Conservation (phyloP, 2,329 filamentous ascomycete species). For the Arthrobotrys musiformis region DNA sequence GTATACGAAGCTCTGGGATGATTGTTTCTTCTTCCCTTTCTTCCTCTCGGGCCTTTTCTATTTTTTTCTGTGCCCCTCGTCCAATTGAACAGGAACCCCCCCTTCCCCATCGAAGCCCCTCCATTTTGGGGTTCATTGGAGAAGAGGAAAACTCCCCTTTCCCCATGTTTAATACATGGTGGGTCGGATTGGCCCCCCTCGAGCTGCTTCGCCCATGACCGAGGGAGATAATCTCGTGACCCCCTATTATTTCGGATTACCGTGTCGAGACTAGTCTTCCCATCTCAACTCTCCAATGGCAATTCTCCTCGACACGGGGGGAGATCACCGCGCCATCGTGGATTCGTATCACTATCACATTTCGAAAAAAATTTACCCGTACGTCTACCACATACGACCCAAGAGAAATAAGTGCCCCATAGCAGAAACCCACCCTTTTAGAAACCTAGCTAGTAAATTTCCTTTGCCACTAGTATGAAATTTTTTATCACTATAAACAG, state of each 20-base stretch:
- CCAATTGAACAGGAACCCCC: neutral
- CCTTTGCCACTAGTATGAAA: constrained; percentile 15
- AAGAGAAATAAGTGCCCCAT: neutral
- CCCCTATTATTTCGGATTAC: constrained; percentile 46
- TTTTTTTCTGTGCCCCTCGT: constrained; percentile 7
- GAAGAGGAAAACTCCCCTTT: neutral
- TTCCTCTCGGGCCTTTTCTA: neutral
- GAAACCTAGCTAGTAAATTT: neutral
- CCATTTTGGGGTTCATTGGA: constrained; percentile 8
- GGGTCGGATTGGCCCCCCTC: constrained; percentile 2
- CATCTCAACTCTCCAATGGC: constrained; percentile 6
- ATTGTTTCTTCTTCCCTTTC: neutral
- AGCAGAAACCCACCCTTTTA: neutral
- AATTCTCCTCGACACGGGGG: constrained; percentile 26
- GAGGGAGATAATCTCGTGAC: constrained; percentile 22
- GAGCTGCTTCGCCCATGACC: constrained; percentile 2
- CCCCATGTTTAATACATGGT: constrained; percentile 1
- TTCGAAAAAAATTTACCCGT: constrained; percentile 47
- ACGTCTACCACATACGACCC: constrained; percentile 23
- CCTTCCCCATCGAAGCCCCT: neutral
- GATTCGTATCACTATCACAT: constrained; percentile 28
- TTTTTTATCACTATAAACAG: neutral
- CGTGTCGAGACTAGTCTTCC: constrained; percentile 9
- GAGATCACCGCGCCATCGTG: constrained; percentile 4
- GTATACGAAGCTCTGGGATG: constrained; percentile 18